Percentiles rank a stretch among this genome's conserved stretches.
Evolutionary conservation across 148 eudicot genomes (phyloP).

Genomic region (Vaccinium corymbosum): DNA sequence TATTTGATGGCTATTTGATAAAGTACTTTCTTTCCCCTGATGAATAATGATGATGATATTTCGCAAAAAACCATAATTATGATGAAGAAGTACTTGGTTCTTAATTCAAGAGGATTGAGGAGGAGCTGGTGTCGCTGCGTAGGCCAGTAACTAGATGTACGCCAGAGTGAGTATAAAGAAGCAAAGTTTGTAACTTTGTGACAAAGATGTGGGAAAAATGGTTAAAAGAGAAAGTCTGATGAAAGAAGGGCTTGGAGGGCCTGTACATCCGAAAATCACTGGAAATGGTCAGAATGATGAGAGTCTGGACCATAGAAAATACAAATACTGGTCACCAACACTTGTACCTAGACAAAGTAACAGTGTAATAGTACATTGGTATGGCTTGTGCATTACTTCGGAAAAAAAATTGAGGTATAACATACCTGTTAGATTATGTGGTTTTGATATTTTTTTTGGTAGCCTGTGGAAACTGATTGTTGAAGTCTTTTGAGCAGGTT

Average conservation of each 20-base stretch:
- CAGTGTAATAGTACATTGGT: not conserved
- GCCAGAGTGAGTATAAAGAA: not conserved
- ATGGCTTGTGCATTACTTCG: not conserved
- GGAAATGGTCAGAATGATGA: not conserved
- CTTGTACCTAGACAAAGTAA: not conserved
- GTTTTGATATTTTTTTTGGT: not conserved
- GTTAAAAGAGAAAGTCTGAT: not conserved
- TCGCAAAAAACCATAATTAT: not conserved
- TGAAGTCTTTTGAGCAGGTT: slow-evolving; percentile 31
- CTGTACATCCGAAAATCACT: not conserved
- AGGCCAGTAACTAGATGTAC: not conserved
- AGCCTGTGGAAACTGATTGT: not conserved
- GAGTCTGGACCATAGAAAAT: not conserved
- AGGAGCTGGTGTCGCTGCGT: not conserved
- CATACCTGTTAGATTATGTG: not conserved
- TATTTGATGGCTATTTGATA: not conserved
- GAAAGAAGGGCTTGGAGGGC: not conserved
- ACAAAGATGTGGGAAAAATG: not conserved
- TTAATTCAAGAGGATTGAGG: not conserved
- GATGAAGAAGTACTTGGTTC: not conserved
- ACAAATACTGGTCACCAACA: not conserved
- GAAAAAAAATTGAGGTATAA: not conserved
- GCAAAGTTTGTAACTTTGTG: not conserved
- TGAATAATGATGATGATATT: not conserved
- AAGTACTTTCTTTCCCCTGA: not conserved